A percentile compares a stretch with the other conserved stretches of the same genome.
Conservation (phyloP, 345 rosid species). For the Hibiscus syriacus region DNA sequence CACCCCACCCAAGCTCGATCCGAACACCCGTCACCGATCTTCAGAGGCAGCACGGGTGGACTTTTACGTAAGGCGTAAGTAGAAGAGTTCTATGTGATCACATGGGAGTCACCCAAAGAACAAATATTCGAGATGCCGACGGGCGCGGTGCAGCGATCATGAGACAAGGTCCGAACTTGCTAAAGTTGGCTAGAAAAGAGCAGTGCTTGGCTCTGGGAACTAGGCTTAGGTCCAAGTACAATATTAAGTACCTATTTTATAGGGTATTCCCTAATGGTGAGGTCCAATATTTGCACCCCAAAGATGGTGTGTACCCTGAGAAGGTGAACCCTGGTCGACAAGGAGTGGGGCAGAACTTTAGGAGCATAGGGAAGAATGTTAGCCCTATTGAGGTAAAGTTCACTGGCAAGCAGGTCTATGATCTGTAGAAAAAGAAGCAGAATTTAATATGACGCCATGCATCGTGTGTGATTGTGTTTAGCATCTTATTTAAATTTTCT, state of each 20-base stretch:
- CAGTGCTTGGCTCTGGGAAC: slow-evolving; percentile 95
- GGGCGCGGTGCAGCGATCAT: slow-evolving; percentile 88
- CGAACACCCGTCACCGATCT: slow-evolving; percentile 92
- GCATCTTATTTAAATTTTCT: background rate
- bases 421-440: slow-evolving; percentile 40
- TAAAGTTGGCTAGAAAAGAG: slow-evolving; percentile 87
- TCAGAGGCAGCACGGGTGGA: slow-evolving; percentile 81
- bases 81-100: slow-evolving; percentile 86
- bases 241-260: slow-evolving; percentile 91
- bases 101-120: slow-evolving; percentile 88
- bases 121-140: slow-evolving; percentile 96
- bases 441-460: background rate
- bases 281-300: slow-evolving; percentile 85
- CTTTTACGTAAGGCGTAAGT: slow-evolving; percentile 68
- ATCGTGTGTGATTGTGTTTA: background rate
- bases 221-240: slow-evolving; percentile 84
- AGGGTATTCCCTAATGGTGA: slow-evolving; percentile 39
- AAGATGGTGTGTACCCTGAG: slow-evolving; percentile 88
- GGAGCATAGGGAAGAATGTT: slow-evolving; percentile 81
- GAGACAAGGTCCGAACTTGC: slow-evolving; percentile 87
- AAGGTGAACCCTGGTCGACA: slow-evolving; percentile 77
- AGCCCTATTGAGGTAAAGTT: slow-evolving; percentile 89
- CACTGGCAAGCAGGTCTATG: slow-evolving; percentile 79
- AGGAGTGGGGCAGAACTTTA: slow-evolving; percentile 78
- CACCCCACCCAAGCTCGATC: slow-evolving; percentile 76